Percentiles rank a stretch among this genome's conserved stretches.
phyloP scores from a whole-genome alignment of 495 filamentous ascomycete species.

The Parmelia sp. region DNA sequence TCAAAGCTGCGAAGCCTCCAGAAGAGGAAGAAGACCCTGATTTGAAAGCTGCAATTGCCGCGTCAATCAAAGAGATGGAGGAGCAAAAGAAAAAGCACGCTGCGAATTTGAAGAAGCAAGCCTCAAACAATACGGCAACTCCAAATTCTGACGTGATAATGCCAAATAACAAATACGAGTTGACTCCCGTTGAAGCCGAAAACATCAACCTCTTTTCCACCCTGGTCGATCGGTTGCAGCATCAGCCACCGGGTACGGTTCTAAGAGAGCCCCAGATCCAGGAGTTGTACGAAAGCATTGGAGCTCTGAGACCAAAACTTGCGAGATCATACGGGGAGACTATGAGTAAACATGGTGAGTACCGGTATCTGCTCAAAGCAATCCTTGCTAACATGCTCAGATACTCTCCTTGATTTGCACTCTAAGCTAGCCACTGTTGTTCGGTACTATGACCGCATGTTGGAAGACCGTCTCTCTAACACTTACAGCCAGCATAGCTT shows the following conservation, averaged over 20 bases:
- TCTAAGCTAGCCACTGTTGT: constrained; percentile 94
- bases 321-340: constrained; percentile 96
- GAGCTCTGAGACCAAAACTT: constrained; percentile 82
- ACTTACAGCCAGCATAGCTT: constrained; percentile 77
- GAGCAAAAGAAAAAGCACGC: constrained; percentile 91
- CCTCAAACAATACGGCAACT: constrained; percentile 43
- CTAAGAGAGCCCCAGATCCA: constrained; percentile 94
- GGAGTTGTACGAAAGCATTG: constrained; percentile 95
- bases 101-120: constrained; percentile 67
- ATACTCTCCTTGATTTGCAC: constrained; percentile 89
- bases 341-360: constrained; percentile 95
- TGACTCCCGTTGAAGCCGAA: constrained; percentile 88
- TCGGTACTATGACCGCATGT: constrained; percentile 97
- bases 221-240: constrained; percentile 87
- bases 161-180: constrained; percentile 87
- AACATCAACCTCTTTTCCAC: constrained; percentile 97
- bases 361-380: constrained; percentile 14
- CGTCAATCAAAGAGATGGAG: constrained; percentile 96
- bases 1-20: constrained; percentile 35
- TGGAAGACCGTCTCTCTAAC: constrained; percentile 88
- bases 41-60: constrained; percentile 90
- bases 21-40: constrained; percentile 86
- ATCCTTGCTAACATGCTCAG: constrained; percentile 36
- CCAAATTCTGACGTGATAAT: constrained; percentile 38
- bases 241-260: constrained; percentile 92